phyloP scores from a whole-genome alignment of 345 rosid genomes.

The Schrenkiella parvula region DNA sequence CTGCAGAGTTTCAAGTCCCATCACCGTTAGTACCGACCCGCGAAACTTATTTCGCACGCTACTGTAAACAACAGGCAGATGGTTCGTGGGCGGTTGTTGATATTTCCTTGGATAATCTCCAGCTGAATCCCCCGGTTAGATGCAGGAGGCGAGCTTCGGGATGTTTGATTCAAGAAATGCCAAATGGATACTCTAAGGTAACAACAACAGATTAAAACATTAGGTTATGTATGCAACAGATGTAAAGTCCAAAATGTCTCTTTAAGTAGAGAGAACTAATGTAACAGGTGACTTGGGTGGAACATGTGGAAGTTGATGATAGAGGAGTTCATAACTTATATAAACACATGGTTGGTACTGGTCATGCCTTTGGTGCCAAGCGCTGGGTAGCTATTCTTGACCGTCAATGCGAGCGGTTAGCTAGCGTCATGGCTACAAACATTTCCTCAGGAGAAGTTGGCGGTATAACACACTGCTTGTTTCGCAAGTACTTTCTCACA shows the following conservation, averaged over 20 bases:
- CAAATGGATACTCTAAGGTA: constrained; percentile 92
- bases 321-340: constrained; percentile 82
- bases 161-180: constrained; percentile 87
- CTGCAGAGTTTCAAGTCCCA: constrained; percentile 88
- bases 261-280: not conserved
- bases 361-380: constrained; percentile 88
- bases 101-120: constrained; percentile 75
- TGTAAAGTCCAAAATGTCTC: not conserved
- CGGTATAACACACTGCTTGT: constrained; percentile 33
- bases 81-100: constrained; percentile 96
- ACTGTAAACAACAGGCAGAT: constrained; percentile 76
- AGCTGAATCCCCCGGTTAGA: constrained; percentile 50
- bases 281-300: constrained; percentile 85
- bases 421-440: constrained; percentile 86
- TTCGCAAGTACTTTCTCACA: not conserved
- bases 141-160: constrained; percentile 87
- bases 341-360: constrained; percentile 74
- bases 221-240: not conserved
- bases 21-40: constrained; percentile 85
- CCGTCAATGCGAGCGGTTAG: constrained; percentile 90
- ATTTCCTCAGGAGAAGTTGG: constrained; percentile 66
- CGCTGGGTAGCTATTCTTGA: constrained; percentile 86
- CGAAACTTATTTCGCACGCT: constrained; percentile 71
- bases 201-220: not conserved
- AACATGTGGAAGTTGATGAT: constrained; percentile 90